These are phyloP conservation scores for Hypoxylon fuscum DNA, from an alignment of 495 filamentous ascomycete genomes.

Conservation along the genomic window DNA sequence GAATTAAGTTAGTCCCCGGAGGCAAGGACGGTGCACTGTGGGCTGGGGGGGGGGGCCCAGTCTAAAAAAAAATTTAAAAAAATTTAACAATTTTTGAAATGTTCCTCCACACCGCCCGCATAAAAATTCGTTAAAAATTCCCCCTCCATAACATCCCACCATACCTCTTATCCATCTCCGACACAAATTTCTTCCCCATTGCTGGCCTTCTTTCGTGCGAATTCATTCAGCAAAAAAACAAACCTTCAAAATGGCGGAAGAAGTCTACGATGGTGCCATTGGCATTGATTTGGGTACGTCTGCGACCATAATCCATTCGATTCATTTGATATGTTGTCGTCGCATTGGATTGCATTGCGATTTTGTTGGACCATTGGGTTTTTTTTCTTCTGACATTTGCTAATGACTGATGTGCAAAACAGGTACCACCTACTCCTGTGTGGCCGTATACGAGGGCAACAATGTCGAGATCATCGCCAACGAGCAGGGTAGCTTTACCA, in stretches of 20 bases:
- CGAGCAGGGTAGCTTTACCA: slow-evolving; percentile 99
- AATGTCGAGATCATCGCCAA: slow-evolving; percentile 99
- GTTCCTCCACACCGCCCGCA: slow-evolving; percentile 40
- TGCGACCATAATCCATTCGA: slow-evolving; percentile 15
- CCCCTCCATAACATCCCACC: slow-evolving; percentile 25
- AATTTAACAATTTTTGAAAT: slow-evolving; percentile 25
- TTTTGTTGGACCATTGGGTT: slow-evolving; percentile 18
- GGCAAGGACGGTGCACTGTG: slow-evolving; percentile 25
- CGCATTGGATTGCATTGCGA: slow-evolving; percentile 21
- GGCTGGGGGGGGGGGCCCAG: slow-evolving; percentile 9
- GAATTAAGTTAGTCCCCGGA: slow-evolving; percentile 35
- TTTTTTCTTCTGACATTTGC: slow-evolving; percentile 5
- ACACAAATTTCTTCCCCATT: slow-evolving; percentile 21
- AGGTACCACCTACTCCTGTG: slow-evolving; percentile 99
- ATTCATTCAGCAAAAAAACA: slow-evolving; percentile 24
- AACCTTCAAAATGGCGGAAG: slow-evolving; percentile 77
- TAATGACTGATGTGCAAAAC: slow-evolving; percentile 34
- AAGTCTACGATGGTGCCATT: slow-evolving; percentile 98
- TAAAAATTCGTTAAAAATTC: slow-evolving; percentile 34
- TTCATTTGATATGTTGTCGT: background rate
- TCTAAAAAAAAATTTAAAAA: slow-evolving; percentile 38
- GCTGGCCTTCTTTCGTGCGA: slow-evolving; percentile 13
- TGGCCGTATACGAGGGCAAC: slow-evolving; percentile 98
- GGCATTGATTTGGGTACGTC: slow-evolving; percentile 98
- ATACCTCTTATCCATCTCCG: slow-evolving; percentile 17